Evolutionary conservation across 345 rosid species (phyloP).

Genomic region (Citrus hindsii): DNA sequence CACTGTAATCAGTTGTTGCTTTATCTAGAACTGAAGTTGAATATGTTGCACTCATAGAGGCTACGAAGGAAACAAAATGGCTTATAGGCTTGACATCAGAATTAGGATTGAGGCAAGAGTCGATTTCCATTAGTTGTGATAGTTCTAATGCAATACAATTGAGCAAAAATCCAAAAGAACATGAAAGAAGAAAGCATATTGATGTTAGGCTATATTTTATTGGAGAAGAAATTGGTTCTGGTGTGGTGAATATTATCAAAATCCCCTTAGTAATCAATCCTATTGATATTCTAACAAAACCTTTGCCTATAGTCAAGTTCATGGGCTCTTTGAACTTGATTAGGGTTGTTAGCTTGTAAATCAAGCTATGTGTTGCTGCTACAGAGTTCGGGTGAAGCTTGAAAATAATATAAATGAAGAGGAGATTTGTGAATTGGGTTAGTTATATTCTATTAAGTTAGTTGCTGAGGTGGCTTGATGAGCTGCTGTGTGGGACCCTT

Average conservation of each 20-base stretch:
- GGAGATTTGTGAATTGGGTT: no score
- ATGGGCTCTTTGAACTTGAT: not conserved
- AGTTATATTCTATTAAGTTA: no score
- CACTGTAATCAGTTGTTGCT: not conserved
- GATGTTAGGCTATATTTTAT: no score
- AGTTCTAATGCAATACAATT: not conserved
- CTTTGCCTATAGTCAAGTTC: accelerated
- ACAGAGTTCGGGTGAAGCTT: no score
- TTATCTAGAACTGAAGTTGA: not conserved
- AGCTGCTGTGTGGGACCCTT: no score
- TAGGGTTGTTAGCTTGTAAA: not conserved
- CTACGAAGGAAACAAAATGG: not conserved
- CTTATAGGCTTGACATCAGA: accelerated
- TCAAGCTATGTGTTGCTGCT: not conserved
- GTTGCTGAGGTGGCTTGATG: no score
- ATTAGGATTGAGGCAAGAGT: not conserved
- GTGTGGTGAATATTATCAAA: accelerated
- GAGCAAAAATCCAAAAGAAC: not conserved
- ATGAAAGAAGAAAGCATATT: not conserved
- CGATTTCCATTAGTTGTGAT: not conserved
- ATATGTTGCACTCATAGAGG: not conserved
- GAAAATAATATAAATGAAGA: no score
- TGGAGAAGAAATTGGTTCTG: not conserved
- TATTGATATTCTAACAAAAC: accelerated
- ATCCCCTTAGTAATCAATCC: not conserved